These are phyloP conservation scores for Closterium sp. DNA, from an alignment of 139 green algal genomes.

Conservation along the genomic window DNA sequence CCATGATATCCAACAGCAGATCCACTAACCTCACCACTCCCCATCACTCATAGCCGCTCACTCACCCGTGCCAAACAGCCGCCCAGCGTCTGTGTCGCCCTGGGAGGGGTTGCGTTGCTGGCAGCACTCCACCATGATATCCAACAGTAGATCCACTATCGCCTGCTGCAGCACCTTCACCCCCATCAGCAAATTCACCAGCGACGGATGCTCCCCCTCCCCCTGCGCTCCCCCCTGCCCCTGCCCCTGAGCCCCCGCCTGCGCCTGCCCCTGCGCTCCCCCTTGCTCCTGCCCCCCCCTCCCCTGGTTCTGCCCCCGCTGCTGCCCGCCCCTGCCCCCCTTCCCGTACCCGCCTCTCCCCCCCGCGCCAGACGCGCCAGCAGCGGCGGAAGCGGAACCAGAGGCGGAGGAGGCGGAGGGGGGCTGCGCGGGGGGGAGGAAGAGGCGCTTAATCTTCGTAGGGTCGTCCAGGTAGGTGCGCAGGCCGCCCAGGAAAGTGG, in stretches of 20 bases:
- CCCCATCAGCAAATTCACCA: slow-evolving; percentile 66
- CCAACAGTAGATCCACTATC: slow-evolving; percentile 64
- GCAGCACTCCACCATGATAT: slow-evolving; percentile 64
- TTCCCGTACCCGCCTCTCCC: not conserved
- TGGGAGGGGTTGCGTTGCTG: not conserved
- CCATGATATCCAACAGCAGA: slow-evolving; percentile 67
- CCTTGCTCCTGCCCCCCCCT: not conserved
- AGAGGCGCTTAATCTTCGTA: slow-evolving; percentile 54
- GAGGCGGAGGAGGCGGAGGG: not conserved
- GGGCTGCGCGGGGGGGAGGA: slow-evolving; percentile 40
- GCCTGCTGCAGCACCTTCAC: slow-evolving; percentile 62
- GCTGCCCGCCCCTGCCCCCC: not conserved
- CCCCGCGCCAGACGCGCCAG: not conserved
- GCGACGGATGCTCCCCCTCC: slow-evolving; percentile 8
- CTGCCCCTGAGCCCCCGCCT: not conserved
- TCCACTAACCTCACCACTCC: slow-evolving; percentile 54
- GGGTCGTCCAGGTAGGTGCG: slow-evolving; percentile 58
- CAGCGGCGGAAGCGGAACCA: not conserved
- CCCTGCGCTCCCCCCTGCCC: no score
- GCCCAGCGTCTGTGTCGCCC: no score
- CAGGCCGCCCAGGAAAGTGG: slow-evolving; percentile 58
- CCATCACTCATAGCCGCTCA: no score
- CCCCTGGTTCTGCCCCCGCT: not conserved
- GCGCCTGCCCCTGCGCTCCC: not conserved
- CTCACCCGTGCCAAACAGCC: no score